Evolutionary conservation across 1,284 basidiomycete genomes (phyloP).

Genomic region (Pyrrhoderma lamaoense): DNA sequence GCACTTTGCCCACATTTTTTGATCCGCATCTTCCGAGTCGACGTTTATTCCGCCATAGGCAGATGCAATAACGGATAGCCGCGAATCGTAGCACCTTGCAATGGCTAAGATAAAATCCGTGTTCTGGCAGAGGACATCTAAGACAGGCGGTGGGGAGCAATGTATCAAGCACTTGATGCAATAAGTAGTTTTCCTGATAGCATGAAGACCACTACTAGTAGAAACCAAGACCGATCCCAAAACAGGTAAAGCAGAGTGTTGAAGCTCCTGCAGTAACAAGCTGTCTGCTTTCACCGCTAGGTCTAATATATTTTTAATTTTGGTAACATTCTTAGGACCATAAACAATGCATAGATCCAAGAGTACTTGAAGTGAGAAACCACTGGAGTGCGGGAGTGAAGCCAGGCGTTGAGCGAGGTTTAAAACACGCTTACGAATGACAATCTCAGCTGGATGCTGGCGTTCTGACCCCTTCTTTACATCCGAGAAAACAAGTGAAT

Average conservation of each 20-base stretch:
- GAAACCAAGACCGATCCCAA: slow-evolving; percentile 44
- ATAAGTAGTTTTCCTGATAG: slow-evolving; percentile 53
- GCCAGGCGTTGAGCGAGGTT: slow-evolving; percentile 48
- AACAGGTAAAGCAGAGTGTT: slow-evolving; percentile 44
- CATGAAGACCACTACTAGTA: slow-evolving; percentile 45
- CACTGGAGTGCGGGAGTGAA: slow-evolving; percentile 24
- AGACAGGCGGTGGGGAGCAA: slow-evolving; percentile 38
- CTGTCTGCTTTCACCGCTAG: slow-evolving; percentile 31
- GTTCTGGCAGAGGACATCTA: slow-evolving; percentile 43
- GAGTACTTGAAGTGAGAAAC: slow-evolving; percentile 44
- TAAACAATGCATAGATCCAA: slow-evolving; percentile 59
- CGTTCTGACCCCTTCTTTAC: slow-evolving; percentile 17
- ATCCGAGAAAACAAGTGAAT: slow-evolving; percentile 49
- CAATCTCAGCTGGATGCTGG: slow-evolving; percentile 33
- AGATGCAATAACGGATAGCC: slow-evolving; percentile 29
- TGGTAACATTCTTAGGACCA: slow-evolving; percentile 35
- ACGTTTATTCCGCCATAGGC: slow-evolving; percentile 39
- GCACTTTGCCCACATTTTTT: slow-evolving; percentile 9
- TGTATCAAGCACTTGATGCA: slow-evolving; percentile 50
- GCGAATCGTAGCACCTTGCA: slow-evolving; percentile 55
- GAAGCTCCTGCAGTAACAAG: slow-evolving; percentile 28
- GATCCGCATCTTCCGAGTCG: slow-evolving; percentile 42
- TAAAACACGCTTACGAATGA: slow-evolving; percentile 47
- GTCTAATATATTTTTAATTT: slow-evolving; percentile 38
- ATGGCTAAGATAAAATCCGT: slow-evolving; percentile 48